Conservation (phyloP, 352 stramenopile species). For the Pythium rhizo-oryzae region DNA sequence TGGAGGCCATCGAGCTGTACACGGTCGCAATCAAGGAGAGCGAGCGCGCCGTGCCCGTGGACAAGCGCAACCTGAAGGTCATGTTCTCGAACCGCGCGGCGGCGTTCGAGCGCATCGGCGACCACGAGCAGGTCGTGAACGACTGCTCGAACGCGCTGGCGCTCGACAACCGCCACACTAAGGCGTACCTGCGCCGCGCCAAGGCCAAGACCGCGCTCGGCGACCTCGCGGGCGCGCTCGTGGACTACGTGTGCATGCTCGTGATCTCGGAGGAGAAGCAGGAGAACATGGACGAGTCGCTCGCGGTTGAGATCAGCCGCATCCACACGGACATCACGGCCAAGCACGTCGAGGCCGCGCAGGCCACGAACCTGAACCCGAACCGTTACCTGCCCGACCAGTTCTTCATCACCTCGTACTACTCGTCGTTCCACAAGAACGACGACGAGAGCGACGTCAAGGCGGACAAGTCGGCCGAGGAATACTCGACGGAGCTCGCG, state of each 20-base stretch:
- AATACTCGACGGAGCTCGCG: conserved; percentile 63
- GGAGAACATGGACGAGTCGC: conserved; percentile 68
- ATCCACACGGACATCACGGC: conserved; percentile 75
- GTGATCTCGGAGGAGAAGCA: conserved; percentile 81
- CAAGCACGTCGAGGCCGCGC: conserved; percentile 61
- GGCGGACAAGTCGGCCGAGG: conserved; percentile 51
- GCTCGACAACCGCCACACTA: conserved; percentile 74
- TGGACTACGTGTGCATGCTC: conserved; percentile 81
- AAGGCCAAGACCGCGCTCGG: conserved; percentile 61
- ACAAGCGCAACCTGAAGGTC: conserved; percentile 81
- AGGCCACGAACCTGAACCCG: conserved; percentile 63
- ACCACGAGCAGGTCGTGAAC: conserved; percentile 59
- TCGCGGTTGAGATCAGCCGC: conserved; percentile 73
- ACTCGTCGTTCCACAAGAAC: conserved; percentile 81
- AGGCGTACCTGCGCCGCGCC: conserved; percentile 75
- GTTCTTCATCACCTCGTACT: conserved; percentile 88
- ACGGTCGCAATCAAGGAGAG: conserved; percentile 61
- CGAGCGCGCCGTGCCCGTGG: conserved; percentile 54
- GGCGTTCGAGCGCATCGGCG: conserved; percentile 69
- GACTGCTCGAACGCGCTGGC: conserved; percentile 64
- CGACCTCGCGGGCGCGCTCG: conserved; percentile 58
- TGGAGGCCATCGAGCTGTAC: conserved; percentile 74
- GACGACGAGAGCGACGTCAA: conserved; percentile 76
- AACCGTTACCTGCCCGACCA: conserved; percentile 70
- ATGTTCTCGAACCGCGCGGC: conserved; percentile 86